A percentile compares a stretch with the other conserved stretches of the same genome.
Evolutionary conservation across 441 rosid species (phyloP).

Genomic region (Mallotus repandus): DNA sequence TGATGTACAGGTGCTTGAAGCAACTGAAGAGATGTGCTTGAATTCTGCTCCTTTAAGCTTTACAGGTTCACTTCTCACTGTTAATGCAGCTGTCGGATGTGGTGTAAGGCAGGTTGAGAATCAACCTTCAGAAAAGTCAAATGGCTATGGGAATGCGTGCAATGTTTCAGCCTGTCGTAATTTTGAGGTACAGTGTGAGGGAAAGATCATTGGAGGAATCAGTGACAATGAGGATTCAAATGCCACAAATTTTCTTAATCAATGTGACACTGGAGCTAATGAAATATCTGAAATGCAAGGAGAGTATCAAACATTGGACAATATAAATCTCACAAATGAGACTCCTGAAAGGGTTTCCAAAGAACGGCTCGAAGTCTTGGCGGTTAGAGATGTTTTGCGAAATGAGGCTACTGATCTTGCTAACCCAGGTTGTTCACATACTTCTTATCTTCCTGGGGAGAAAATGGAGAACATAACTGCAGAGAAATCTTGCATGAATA

Average conservation of each 20-base stretch:
- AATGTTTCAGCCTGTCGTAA: slow-evolving; percentile 19
- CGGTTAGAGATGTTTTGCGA: slow-evolving; percentile 15
- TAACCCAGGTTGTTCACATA: slow-evolving; percentile 17
- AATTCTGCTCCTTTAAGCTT: slow-evolving; percentile 34
- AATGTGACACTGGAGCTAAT: slow-evolving; percentile 18
- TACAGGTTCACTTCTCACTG: slow-evolving; percentile 30
- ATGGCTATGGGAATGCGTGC: slow-evolving; percentile 6
- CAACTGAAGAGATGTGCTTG: slow-evolving; percentile 21
- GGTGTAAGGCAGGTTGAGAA: slow-evolving; percentile 25
- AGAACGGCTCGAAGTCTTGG: slow-evolving; percentile 16
- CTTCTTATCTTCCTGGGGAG: slow-evolving; percentile 18
- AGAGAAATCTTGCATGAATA: slow-evolving; percentile 30
- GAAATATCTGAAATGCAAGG: slow-evolving; percentile 22
- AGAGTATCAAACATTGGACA: slow-evolving; percentile 22
- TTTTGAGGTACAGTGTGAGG: slow-evolving; percentile 29
- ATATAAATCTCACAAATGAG: slow-evolving; percentile 10
- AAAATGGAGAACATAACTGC: slow-evolving; percentile 23
- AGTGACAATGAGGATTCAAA: slow-evolving; percentile 25
- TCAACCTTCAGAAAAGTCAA: slow-evolving; percentile 26
- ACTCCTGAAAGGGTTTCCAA: slow-evolving; percentile 30
- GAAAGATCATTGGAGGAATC: slow-evolving; percentile 26
- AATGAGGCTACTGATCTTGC: slow-evolving; percentile 15
- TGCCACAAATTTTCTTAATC: slow-evolving; percentile 23
- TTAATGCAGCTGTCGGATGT: slow-evolving; percentile 23
- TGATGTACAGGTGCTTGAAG: slow-evolving; percentile 40